Percentiles rank a stretch among this genome's conserved stretches.
Conservation (phyloP, 495 filamentous ascomycete genomes). For the Eremomyces bilateralis region DNA sequence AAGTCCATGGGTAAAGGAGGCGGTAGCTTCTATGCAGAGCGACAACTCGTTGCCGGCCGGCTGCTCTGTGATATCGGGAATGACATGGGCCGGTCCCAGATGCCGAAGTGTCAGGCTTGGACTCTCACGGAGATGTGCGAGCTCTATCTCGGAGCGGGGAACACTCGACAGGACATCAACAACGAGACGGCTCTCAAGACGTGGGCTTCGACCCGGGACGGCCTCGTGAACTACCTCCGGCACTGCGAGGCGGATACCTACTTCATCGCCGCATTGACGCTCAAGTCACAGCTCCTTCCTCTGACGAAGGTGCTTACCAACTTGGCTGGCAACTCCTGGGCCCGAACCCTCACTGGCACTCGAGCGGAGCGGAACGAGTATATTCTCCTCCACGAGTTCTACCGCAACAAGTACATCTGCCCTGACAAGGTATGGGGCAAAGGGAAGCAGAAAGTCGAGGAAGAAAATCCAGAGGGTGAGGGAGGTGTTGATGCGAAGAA, state of each 20-base stretch:
- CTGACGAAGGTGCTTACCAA: slow-evolving; percentile 91
- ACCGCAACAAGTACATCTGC: slow-evolving; percentile 90
- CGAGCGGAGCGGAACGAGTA: slow-evolving; percentile 97
- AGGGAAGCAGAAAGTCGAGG: slow-evolving; percentile 41
- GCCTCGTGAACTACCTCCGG: slow-evolving; percentile 76
- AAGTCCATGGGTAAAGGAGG: slow-evolving; percentile 64
- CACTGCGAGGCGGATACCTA: slow-evolving; percentile 91
- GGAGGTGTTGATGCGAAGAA: slow-evolving; percentile 59
- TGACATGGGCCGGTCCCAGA: slow-evolving; percentile 90
- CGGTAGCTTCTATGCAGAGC: slow-evolving; percentile 77
- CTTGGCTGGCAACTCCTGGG: slow-evolving; percentile 95
- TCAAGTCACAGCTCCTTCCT: slow-evolving; percentile 77
- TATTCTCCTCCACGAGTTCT: slow-evolving; percentile 92
- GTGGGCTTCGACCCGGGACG: slow-evolving; percentile 65
- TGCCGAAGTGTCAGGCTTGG: slow-evolving; percentile 96
- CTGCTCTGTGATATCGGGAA: slow-evolving; percentile 88
- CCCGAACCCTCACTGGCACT: slow-evolving; percentile 81
- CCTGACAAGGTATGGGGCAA: slow-evolving; percentile 71
- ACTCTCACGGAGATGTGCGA: slow-evolving; percentile 93
- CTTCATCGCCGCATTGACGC: slow-evolving; percentile 74
- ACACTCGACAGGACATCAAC: slow-evolving; percentile 58
- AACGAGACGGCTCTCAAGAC: slow-evolving; percentile 70
- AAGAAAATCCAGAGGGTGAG: slow-evolving; percentile 51
- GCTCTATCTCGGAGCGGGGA: slow-evolving; percentile 53
- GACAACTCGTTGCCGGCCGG: slow-evolving; percentile 72